These are phyloP conservation scores for Kandelia obovata DNA, from an alignment of 345 rosid genomes.

Conservation along the genomic window DNA sequence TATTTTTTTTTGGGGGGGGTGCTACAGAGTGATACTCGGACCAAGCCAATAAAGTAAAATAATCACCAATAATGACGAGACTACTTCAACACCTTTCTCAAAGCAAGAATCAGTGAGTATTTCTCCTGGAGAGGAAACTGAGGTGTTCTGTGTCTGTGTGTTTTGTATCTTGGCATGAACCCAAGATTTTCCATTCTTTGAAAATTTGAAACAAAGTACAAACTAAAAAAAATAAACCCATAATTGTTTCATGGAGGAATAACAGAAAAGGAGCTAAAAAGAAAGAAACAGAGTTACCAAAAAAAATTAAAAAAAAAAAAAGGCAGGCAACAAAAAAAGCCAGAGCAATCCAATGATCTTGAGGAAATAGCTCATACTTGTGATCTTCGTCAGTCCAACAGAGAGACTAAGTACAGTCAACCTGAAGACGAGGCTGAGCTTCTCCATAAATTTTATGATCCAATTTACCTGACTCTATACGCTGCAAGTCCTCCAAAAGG, in stretches of 20 bases:
- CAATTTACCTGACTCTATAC: constrained; percentile 55
- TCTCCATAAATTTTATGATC: constrained; percentile 42
- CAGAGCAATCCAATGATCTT: background rate
- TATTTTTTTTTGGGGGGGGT: too few relatives aligned
- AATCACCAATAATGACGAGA: too few relatives aligned
- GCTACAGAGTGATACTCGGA: too few relatives aligned
- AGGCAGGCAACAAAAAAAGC: background rate
- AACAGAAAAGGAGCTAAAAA: background rate
- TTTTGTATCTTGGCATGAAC: background rate
- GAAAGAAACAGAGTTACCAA: background rate
- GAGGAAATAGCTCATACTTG: constrained; percentile 32
- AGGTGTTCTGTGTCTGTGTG: too few relatives aligned
- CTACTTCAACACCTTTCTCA: too few relatives aligned
- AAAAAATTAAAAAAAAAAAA: background rate
- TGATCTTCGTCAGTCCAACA: constrained; percentile 55
- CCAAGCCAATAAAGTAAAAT: too few relatives aligned
- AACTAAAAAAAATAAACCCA: background rate
- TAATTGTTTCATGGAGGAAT: background rate
- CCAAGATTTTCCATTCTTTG: background rate
- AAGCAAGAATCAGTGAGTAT: background rate
- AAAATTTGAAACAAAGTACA: background rate
- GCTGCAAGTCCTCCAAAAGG: constrained; percentile 59
- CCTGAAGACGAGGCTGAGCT: constrained; percentile 35
- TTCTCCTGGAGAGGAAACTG: too few relatives aligned
- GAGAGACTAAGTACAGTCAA: constrained; percentile 31